Evolutionary conservation across 345 rosid genomes (phyloP).

Genomic region (Eucalyptus pauciflora): DNA sequence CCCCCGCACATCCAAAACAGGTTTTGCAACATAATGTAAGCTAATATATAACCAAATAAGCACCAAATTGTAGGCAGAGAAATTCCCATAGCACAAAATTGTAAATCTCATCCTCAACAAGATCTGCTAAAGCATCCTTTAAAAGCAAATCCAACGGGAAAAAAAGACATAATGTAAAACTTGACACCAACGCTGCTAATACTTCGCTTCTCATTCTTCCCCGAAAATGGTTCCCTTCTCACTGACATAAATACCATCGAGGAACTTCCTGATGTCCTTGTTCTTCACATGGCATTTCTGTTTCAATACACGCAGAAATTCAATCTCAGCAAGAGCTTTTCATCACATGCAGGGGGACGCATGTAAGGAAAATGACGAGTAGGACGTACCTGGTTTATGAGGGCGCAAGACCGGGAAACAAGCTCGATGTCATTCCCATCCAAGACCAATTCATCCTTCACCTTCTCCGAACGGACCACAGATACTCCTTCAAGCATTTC

Average conservation of each 20-base stretch:
- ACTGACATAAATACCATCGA: slow-evolving; percentile 61
- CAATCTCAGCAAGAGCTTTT: background rate
- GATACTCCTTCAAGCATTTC: slow-evolving; percentile 28
- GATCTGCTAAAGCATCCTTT: background rate
- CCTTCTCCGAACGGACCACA: slow-evolving; percentile 22
- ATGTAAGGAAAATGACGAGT: background rate
- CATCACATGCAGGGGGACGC: too few relatives aligned
- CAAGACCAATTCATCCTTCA: slow-evolving; percentile 21
- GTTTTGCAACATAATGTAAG: background rate
- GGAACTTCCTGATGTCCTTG: slow-evolving; percentile 60
- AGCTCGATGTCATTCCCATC: slow-evolving; percentile 31
- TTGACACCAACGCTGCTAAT: background rate
- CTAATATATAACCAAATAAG: background rate
- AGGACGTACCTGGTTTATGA: slow-evolving; percentile 14
- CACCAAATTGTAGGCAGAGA: background rate
- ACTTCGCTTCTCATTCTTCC: background rate
- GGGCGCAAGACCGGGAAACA: slow-evolving; percentile 27
- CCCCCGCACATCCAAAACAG: background rate
- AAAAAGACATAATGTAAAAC: background rate
- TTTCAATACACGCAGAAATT: background rate
- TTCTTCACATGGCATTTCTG: slow-evolving; percentile 67
- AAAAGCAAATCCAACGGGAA: background rate
- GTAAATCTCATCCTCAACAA: background rate
- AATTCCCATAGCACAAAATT: background rate
- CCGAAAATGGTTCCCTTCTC: slow-evolving; percentile 30